Percentiles rank a stretch among this genome's conserved stretches.
These are phyloP conservation scores for Neofusicoccum sp. DNA, from an alignment of 2,329 filamentous ascomycete species.

Conservation along the genomic window DNA sequence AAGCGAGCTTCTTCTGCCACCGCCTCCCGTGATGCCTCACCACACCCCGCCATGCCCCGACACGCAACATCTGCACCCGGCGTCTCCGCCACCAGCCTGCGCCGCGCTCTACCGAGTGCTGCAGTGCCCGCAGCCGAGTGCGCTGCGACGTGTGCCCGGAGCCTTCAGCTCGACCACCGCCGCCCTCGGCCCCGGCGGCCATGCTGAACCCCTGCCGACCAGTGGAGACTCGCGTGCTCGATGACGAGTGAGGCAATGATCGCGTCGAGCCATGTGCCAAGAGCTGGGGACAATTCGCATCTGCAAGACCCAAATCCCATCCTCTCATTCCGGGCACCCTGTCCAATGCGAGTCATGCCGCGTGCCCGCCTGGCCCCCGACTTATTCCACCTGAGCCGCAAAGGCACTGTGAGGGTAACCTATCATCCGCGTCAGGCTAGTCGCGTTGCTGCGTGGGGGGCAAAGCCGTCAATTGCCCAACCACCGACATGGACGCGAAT, in stretches of 20 bases:
- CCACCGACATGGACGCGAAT: neutral
- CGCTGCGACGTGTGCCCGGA: neutral
- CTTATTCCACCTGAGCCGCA: neutral
- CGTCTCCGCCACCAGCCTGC: no score
- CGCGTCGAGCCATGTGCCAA: neutral
- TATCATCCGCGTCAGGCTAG: neutral
- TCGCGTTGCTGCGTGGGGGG: neutral
- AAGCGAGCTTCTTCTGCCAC: slow-evolving; percentile 15
- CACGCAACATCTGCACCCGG: no score
- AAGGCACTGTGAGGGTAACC: neutral
- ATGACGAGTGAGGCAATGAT: neutral
- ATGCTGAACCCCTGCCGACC: neutral
- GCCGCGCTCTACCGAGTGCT: no score
- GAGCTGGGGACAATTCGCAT: slow-evolving; percentile 1
- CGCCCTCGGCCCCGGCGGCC: neutral
- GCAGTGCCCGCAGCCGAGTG: neutral
- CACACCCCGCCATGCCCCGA: no score
- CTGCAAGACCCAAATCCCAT: neutral
- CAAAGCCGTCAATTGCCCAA: neutral
- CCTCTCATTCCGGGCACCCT: no score
- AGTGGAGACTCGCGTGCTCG: neutral
- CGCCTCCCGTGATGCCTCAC: neutral
- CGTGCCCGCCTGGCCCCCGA: neutral
- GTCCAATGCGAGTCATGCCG: neutral
- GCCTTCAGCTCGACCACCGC: neutral